phyloP scores from a whole-genome alignment of 352 stramenopile species.

The Globisporangium carolinianum region DNA sequence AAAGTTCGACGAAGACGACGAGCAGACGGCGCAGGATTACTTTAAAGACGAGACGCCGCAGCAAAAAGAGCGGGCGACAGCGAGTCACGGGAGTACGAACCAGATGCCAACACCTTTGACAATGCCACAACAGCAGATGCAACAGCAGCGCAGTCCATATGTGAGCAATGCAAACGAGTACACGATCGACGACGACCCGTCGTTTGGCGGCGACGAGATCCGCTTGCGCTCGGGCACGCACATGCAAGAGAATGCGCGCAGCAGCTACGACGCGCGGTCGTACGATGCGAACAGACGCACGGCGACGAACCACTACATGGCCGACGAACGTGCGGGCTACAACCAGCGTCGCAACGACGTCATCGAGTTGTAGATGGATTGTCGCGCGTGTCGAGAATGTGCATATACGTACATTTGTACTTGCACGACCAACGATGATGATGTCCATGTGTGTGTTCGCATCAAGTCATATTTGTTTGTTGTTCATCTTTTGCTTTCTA shows the following conservation, averaged over 20 bases:
- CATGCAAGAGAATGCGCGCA: constrained; percentile 18
- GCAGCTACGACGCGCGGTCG: constrained; percentile 22
- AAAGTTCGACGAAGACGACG: constrained; percentile 46
- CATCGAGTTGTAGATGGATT: constrained; percentile 35
- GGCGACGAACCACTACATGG: constrained; percentile 48
- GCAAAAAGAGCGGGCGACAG: constrained; percentile 24
- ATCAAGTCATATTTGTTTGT: no score
- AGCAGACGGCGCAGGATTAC: constrained; percentile 54
- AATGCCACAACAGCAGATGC: not conserved
- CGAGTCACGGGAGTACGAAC: constrained; percentile 5
- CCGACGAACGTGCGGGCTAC: constrained; percentile 30
- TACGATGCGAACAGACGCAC: constrained; percentile 33
- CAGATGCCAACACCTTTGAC: constrained; percentile 9
- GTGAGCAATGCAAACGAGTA: constrained; percentile 23
- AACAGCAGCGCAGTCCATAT: constrained; percentile 30
- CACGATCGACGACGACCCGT: constrained; percentile 15
- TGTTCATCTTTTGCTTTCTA: no score
- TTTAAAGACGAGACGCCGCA: constrained; percentile 58
- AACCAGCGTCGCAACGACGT: constrained; percentile 50
- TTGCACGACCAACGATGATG: no score
- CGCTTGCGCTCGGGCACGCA: constrained; percentile 48
- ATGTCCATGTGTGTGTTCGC: no score
- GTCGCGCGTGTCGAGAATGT: no score
- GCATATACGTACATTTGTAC: no score
- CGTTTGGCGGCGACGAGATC: constrained; percentile 37